A percentile compares a stretch with the other conserved stretches of the same genome.
Conservation (phyloP, 2,329 filamentous ascomycete genomes). For the Allantophomopsis cytisporea region DNA sequence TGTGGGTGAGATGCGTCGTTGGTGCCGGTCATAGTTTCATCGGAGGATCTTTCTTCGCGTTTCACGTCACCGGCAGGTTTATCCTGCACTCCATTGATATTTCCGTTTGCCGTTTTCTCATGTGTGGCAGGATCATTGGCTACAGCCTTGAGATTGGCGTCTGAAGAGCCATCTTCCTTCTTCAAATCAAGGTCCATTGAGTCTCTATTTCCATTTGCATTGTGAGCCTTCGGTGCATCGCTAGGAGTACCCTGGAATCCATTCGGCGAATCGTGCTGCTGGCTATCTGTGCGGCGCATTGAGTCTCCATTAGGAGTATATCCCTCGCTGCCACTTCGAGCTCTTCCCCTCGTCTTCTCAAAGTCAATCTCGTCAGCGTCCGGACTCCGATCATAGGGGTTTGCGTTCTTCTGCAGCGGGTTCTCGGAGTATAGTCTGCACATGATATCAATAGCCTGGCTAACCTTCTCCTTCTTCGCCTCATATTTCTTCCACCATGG, state of each 20-base stretch:
- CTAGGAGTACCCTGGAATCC: not conserved
- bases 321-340: not conserved
- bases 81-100: constrained; percentile 1
- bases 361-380: constrained; percentile 11
- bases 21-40: not conserved
- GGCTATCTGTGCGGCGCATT: constrained; percentile 2
- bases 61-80: constrained; percentile 1
- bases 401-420: constrained; percentile 30
- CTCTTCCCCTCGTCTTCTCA: constrained; percentile 10
- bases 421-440: constrained; percentile 54
- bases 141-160: constrained; percentile 10
- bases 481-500: constrained; percentile 81
- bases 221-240: not conserved
- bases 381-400: constrained; percentile 12
- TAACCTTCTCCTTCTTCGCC: constrained; percentile 57
- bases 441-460: constrained; percentile 64
- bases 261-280: constrained; percentile 2
- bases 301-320: constrained; percentile 4
- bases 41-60: not conserved
- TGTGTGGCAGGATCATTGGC: constrained; percentile 15
- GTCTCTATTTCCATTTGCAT: not conserved
- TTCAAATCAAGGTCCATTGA: not conserved
- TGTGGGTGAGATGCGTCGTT: not conserved
- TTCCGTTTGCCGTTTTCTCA: constrained; percentile 3
- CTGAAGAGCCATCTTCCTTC: constrained; percentile 7